Percentiles rank a stretch among this genome's conserved stretches.
Evolutionary conservation across 2,329 filamentous ascomycete species (phyloP).

Genomic region (Claviceps spartinae): DNA sequence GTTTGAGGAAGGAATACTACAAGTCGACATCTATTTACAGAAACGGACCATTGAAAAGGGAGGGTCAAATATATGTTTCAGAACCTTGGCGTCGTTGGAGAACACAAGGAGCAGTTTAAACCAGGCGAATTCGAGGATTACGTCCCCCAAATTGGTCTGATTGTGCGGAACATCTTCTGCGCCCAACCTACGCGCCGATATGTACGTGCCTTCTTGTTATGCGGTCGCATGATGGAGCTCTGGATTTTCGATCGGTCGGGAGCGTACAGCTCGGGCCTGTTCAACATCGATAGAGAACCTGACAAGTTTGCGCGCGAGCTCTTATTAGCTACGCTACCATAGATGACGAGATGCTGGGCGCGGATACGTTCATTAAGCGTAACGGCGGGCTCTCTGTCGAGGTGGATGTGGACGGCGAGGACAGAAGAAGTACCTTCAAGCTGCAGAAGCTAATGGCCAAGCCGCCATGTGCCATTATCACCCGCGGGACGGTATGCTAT

Average conservation of each 20-base stretch:
- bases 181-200: conserved; percentile 12
- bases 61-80: conserved; percentile 8
- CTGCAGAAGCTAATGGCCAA: conserved; percentile 4
- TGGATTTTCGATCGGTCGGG: conserved; percentile 13
- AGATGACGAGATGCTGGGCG: conserved; percentile 9
- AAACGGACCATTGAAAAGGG: not conserved
- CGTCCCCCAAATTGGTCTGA: conserved; percentile 10
- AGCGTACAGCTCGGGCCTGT: conserved; percentile 7
- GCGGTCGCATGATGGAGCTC: conserved; percentile 9
- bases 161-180: conserved; percentile 7
- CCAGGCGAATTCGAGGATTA: conserved; percentile 7
- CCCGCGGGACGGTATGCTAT: conserved; percentile 10
- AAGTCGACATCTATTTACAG: conserved; percentile 13
- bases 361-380: conserved; percentile 6
- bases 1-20: conserved; percentile 10
- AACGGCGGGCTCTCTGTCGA: not conserved
- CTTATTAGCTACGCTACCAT: conserved; percentile 11
- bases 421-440: not conserved
- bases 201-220: conserved; percentile 8
- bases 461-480: conserved; percentile 8
- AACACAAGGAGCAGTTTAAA: conserved; percentile 10
- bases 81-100: conserved; percentile 10
- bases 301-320: conserved; percentile 9
- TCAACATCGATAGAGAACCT: conserved; percentile 9
- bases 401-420: conserved; percentile 1